Base-by-base conservation (phyloP, 495 filamentous ascomycete genomes). In the Hyaloscypha variabilis region DNA sequence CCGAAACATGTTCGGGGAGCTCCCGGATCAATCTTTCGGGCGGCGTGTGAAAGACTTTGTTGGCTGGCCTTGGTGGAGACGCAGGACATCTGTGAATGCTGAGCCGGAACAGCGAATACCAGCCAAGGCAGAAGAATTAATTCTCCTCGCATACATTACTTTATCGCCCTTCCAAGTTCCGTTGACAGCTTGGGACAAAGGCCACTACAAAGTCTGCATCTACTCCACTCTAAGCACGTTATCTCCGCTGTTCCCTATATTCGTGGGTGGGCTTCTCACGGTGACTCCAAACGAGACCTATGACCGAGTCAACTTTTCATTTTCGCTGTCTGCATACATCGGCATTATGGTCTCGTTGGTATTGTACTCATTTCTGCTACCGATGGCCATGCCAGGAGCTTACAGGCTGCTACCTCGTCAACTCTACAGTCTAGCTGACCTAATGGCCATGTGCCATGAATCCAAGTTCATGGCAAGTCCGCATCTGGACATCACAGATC, bases 401-500 rank as follows among this genome's bases (percentile, higher is more conserved):
- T 31, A 14, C 14, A 31, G 30, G 14, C 55, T 58, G n/a, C 55
- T 58, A n/a, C 55, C 55, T 19, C 55, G 55, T 34, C 55, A 58
- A 23, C 55, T 58, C 31, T 58, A 58, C 28, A 58, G 55, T 34
- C 21, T 58, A 23, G 55, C 55, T 31, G 55, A 58, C 28, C 55
- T 58, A 6, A 58, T 58, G 55, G 55, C 55, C 36, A 31, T 58
- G 28, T 58, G 55, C 28, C 55, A 58, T 17, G 55, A 58, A 34
- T 58, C 55, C 30, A 58, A 58, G n/a, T 58, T 58, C 28, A 30
- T 58, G 28, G 55, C 55, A 34, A 58, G 55, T 34, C 55, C 55
- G 30, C 28, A 58, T 34, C 23, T 58, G 21, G 31, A 58, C 21
- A 58, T 58, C 17, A 34, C 55, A 17, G 14, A 58, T 21, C 28